These are phyloP conservation scores for Kalmusia sp. DNA, from an alignment of 2,329 filamentous ascomycete genomes.

Conservation along the genomic window DNA sequence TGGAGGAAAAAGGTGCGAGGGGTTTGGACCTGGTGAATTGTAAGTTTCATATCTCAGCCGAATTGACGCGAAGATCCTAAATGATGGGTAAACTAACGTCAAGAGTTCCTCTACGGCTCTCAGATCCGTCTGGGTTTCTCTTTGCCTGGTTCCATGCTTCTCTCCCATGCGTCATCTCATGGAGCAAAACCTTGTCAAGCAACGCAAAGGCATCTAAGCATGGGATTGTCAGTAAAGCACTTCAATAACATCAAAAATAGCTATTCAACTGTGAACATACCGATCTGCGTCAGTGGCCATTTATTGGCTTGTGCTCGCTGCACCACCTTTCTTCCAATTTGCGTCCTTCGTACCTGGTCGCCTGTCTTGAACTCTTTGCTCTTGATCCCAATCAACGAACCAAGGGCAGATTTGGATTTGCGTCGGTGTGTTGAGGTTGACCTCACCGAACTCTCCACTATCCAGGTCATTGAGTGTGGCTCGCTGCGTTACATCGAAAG, in stretches of 20 bases:
- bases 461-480: no score
- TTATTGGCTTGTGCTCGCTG: constrained; percentile 2
- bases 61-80: no score
- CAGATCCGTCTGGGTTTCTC: no score
- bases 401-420: constrained; percentile 22
- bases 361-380: constrained; percentile 9
- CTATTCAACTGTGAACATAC: constrained; percentile 13
- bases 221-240: no score
- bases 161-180: constrained; percentile 22
- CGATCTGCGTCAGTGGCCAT: constrained; percentile 13
- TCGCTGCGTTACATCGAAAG: constrained; percentile 8
- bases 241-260: background rate
- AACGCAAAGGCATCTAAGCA: constrained; percentile 14
- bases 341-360: constrained; percentile 5
- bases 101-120: no score
- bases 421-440: background rate
- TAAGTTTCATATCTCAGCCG: no score
- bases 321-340: constrained; percentile 11
- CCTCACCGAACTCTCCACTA: no score
- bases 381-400: constrained; percentile 21
- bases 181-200: constrained; percentile 21
- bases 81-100: no score
- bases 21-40: background rate
- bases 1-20: background rate
- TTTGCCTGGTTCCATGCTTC: background rate